A percentile compares a stretch with the other conserved stretches of the same genome.
phyloP scores from a whole-genome alignment of 108 stramenopile species.

The Pelagomonas calceolata region DNA sequence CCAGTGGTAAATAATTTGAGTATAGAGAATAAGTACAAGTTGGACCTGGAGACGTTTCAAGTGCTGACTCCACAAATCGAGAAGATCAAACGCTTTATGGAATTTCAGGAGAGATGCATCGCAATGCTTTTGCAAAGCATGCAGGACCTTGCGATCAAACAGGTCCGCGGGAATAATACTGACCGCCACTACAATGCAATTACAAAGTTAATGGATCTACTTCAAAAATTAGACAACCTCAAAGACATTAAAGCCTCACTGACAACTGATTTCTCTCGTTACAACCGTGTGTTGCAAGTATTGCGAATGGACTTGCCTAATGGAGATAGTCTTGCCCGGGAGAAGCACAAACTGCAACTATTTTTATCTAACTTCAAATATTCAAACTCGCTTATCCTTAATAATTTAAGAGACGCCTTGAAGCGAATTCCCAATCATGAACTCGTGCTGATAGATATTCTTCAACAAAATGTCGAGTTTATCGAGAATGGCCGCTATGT shows the following conservation, averaged over 20 bases:
- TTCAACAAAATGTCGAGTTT: conserved; percentile 9
- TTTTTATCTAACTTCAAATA: conserved; percentile 28
- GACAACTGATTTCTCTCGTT: conserved; percentile 33
- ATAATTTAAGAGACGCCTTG: conserved; percentile 32
- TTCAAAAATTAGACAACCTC: conserved; percentile 37
- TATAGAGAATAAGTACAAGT: conserved; percentile 20
- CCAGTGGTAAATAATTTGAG: conserved; percentile 27
- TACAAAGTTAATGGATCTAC: conserved; percentile 29
- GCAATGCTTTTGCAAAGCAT: conserved; percentile 19
- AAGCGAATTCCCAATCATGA: conserved; percentile 24
- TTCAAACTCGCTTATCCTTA: conserved; percentile 32
- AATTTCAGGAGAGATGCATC: conserved; percentile 24
- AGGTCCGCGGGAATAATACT: conserved; percentile 23
- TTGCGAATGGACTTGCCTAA: conserved; percentile 13
- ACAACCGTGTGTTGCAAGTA: conserved; percentile 27
- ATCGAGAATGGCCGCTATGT: conserved; percentile 23
- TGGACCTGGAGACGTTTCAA: conserved; percentile 26
- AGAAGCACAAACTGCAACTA: conserved; percentile 21
- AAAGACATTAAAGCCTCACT: conserved; percentile 38
- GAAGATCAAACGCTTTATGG: conserved; percentile 30
- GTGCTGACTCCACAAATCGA: conserved; percentile 34
- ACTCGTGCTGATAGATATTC: conserved; percentile 13
- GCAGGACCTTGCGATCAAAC: conserved; percentile 14
- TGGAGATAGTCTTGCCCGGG: conserved; percentile 21
- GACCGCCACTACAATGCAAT: conserved; percentile 33